These are phyloP conservation scores for Fusarium heterosporum DNA, from an alignment of 2,329 filamentous ascomycete species.

Conservation along the genomic window DNA sequence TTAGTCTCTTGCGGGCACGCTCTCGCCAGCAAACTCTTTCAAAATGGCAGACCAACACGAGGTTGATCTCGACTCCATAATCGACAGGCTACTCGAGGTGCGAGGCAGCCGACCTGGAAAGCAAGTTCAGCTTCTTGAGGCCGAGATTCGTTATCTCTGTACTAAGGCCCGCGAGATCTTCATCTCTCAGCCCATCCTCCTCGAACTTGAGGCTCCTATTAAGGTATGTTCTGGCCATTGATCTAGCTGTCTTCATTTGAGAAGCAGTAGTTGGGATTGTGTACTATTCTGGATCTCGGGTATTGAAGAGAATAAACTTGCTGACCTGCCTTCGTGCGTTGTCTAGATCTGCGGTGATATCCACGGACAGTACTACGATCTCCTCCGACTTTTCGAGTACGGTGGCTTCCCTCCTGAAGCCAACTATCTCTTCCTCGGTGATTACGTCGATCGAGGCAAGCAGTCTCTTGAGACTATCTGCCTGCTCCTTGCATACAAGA, in stretches of 20 bases:
- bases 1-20: conserved; percentile 55
- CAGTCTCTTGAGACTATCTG: conserved; percentile 99
- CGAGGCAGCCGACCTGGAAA: conserved; percentile 97
- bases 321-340: conserved; percentile 37
- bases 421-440: conserved; percentile 99
- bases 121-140: conserved; percentile 96
- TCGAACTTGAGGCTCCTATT: conserved; percentile 98
- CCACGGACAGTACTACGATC: conserved; percentile 98
- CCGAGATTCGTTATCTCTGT: conserved; percentile 96
- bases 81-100: conserved; percentile 97
- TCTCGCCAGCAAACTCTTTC: conserved; percentile 51
- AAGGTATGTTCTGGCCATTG: conserved; percentile 74
- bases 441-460: conserved; percentile 99
- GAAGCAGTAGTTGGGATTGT: conserved; percentile 1
- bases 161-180: conserved; percentile 99
- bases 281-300: conserved; percentile 3
- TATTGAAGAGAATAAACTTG: conserved; percentile 2
- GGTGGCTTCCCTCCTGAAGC: conserved; percentile 98
- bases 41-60: conserved; percentile 79
- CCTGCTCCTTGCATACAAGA: conserved; percentile 96
- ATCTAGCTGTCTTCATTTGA: conserved; percentile 5
- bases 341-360: conserved; percentile 97
- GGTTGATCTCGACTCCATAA: conserved; percentile 99
- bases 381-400: conserved; percentile 97
- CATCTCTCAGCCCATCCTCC: conserved; percentile 97